Conservation (phyloP, 306 rosid genomes). For the Rosa chinensis region DNA sequence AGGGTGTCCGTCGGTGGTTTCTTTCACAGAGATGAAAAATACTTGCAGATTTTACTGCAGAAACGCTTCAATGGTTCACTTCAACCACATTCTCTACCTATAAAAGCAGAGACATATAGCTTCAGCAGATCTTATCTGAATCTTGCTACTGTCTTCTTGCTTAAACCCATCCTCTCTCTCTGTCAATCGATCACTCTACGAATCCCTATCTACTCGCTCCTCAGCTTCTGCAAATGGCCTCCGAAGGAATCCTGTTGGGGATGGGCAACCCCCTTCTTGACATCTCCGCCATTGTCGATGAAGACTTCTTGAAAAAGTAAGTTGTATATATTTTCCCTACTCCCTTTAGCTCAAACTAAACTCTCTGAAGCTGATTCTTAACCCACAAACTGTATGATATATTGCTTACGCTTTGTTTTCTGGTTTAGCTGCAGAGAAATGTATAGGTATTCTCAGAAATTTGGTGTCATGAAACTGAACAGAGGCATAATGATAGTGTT, state of each 20-base stretch:
- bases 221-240: constrained; percentile 40
- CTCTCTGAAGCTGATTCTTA: not conserved
- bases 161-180: not conserved
- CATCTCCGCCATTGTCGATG: constrained; percentile 71
- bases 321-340: not conserved
- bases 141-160: not conserved
- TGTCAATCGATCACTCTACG: not conserved
- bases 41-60: not conserved
- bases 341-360: not conserved
- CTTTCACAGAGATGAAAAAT: not conserved
- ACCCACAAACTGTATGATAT: constrained; percentile 2
- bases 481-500: constrained; percentile 5
- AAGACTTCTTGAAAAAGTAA: constrained; percentile 62
- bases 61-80: not conserved
- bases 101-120: not conserved
- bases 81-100: not conserved
- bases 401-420: not conserved
- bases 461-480: not conserved
- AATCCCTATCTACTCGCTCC: not conserved
- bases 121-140: constrained; percentile 1
- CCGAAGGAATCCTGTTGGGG: constrained; percentile 70
- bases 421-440: not conserved
- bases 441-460: not conserved
- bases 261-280: constrained; percentile 96
- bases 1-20: not conserved